Percentiles rank a stretch among this genome's conserved stretches.
Evolutionary conservation across 192 early-diverging fungal species (phyloP).

Genomic region (Bifiguratus adelaidae): DNA sequence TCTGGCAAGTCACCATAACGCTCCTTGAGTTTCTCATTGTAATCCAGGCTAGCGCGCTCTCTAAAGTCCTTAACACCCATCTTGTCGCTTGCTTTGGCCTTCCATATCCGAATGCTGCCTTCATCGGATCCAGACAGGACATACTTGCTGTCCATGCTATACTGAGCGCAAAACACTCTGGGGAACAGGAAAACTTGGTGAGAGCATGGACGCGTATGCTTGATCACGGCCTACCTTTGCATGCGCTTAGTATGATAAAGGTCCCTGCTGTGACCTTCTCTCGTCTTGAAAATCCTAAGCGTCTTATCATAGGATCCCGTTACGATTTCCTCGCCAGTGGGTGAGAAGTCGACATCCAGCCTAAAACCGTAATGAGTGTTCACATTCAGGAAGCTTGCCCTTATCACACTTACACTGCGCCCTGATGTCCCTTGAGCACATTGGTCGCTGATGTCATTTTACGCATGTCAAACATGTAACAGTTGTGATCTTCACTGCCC

Average conservation of each 20-base stretch:
- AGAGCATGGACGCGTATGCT: background rate
- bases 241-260: slow-evolving; percentile 98
- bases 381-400: background rate
- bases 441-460: slow-evolving; percentile 78
- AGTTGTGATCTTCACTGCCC: slow-evolving; percentile 97
- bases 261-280: slow-evolving; percentile 77
- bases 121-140: slow-evolving; percentile 95
- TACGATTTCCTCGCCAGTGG: slow-evolving; percentile 93
- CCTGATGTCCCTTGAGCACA: slow-evolving; percentile 93
- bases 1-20: slow-evolving; percentile 87
- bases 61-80: slow-evolving; percentile 52
- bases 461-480: slow-evolving; percentile 97
- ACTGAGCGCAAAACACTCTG: slow-evolving; percentile 80
- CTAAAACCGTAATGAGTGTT: slow-evolving; percentile 12
- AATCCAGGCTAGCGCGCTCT: slow-evolving; percentile 70
- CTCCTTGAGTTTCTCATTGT: slow-evolving; percentile 84
- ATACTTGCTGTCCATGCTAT: slow-evolving; percentile 90
- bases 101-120: slow-evolving; percentile 96
- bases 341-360: slow-evolving; percentile 94
- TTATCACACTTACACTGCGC: slow-evolving; percentile 72
- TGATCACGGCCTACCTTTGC: slow-evolving; percentile 47
- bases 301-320: slow-evolving; percentile 95
- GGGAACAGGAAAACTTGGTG: no score
- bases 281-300: slow-evolving; percentile 74
- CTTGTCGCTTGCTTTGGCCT: slow-evolving; percentile 85